phyloP scores from a whole-genome alignment of 2,329 filamentous ascomycete species.

The Claviceps pazoutovae region DNA sequence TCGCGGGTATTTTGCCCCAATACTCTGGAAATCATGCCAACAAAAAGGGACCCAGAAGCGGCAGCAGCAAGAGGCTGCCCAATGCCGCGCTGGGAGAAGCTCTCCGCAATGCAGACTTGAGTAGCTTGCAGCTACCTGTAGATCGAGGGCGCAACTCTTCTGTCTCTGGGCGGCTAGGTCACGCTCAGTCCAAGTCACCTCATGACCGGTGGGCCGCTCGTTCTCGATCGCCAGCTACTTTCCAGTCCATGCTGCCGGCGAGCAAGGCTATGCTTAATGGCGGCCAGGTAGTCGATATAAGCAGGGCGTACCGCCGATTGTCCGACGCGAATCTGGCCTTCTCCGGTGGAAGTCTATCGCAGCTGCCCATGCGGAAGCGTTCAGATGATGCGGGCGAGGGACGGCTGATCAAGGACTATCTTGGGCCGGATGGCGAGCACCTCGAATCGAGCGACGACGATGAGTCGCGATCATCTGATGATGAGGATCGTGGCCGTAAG shows the following conservation, averaged over 20 bases:
- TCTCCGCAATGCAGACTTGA: conserved; percentile 37
- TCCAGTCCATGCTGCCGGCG: conserved; percentile 14
- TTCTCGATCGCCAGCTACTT: conserved; percentile 24
- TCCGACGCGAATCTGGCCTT: conserved; percentile 57
- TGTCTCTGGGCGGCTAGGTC: conserved; percentile 19
- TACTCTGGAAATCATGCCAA: conserved; percentile 9
- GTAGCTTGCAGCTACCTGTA: conserved; percentile 34
- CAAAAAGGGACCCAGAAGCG: conserved; percentile 22
- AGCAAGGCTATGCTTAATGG: conserved; percentile 40
- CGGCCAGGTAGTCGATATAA: conserved; percentile 51
- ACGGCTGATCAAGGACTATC: conserved; percentile 55
- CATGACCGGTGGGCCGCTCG: conserved; percentile 29
- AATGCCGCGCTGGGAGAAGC: conserved; percentile 35
- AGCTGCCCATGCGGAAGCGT: conserved; percentile 43
- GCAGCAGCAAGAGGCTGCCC: conserved; percentile 18
- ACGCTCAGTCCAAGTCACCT: conserved; percentile 38
- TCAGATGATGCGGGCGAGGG: conserved; percentile 29
- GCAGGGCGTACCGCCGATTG: conserved; percentile 53
- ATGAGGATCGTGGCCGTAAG: conserved; percentile 52
- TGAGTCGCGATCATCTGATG: conserved; percentile 47
- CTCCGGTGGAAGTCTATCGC: conserved; percentile 48
- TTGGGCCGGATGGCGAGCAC: conserved; percentile 51
- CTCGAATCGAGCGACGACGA: conserved; percentile 60
- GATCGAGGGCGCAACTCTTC: conserved; percentile 29
- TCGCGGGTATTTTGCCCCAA: conserved; percentile 33